Base-by-base conservation (phyloP, 2,329 filamentous ascomycete species). In the Aspergillus alliaceus region DNA sequence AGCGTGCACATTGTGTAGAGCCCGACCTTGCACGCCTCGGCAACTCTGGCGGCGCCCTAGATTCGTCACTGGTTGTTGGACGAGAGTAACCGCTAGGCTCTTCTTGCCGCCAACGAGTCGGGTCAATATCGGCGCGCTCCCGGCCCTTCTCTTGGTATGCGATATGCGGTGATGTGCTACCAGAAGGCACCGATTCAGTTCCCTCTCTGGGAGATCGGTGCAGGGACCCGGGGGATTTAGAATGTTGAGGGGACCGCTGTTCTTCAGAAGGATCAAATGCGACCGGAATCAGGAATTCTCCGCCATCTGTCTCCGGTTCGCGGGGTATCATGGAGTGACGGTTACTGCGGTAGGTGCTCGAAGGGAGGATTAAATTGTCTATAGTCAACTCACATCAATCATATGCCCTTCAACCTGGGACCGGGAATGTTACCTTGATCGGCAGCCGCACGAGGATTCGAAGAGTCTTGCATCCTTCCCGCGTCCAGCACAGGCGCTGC, bases 81-180 rank as follows among this genome's bases (percentile, higher is more conserved):
- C 44, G 44, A 22, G 44, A 48, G 29, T 48, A 48, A 12, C 27
- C 6, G 25, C n/a, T 63, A 22, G 73, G 66, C 5, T 63, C 68
- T 25, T 71, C 66, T 59, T 69, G 65, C 34, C 69, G 68, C 65
- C 68, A 71, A 20, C 65, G 68, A 37, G 56, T 52, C 8, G 65
- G 47, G 32, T 70, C 69, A 14, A 51, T 49, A 2, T 86, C 84
- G 1, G 86, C 87, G 4, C 82, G 75, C 59, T 86, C 82, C 44
- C 90, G 84, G 2, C 86, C 85, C 74, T 93, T 95, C 67, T 96
- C 91, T 72, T 96, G 91, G 71, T 92, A 96, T 22, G 91, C 90
- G 66, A 96, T 96, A 68, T 96, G 92, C n/a, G 92, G 91, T 15
- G 90, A 92, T 2, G 86, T 84, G 58, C 78, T 70, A 51, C 69